Evolutionary conservation across 129 eudicot genomes (phyloP).

Genomic region (Flaveria ramosissima): DNA sequence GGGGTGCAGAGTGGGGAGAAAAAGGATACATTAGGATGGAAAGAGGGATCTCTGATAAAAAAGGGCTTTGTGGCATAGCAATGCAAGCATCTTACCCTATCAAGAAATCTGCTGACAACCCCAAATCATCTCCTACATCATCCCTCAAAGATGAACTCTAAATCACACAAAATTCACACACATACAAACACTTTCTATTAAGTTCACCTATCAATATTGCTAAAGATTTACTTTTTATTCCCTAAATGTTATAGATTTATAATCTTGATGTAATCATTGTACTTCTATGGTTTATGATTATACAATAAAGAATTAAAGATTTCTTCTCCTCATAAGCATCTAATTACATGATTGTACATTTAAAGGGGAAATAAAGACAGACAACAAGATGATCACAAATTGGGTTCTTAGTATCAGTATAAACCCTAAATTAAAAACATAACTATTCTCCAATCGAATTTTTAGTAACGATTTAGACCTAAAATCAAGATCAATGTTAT

Average conservation of each 20-base stretch:
- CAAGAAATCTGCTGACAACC: slow-evolving; percentile 44
- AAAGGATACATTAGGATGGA: slow-evolving; percentile 76
- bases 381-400: neutral
- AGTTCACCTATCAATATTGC: slow-evolving; percentile 2
- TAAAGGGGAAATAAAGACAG: no score
- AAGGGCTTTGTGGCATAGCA: slow-evolving; percentile 56
- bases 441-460: slow-evolving; percentile 14
- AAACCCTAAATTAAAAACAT: neutral
- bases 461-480: neutral
- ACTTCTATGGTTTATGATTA: slow-evolving; percentile 30
- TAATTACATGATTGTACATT: no score
- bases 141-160: slow-evolving; percentile 50
- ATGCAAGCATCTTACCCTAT: slow-evolving; percentile 54
- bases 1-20: slow-evolving; percentile 65
- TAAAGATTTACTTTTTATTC: slow-evolving; percentile 14
- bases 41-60: slow-evolving; percentile 41
- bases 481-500: neutral
- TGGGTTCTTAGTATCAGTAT: neutral
- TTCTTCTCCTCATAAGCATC: neutral
- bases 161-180: slow-evolving; percentile 20
- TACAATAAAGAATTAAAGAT: slow-evolving; percentile 32
- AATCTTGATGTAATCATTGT: slow-evolving; percentile 26
- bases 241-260: slow-evolving; percentile 7
- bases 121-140: slow-evolving; percentile 27
- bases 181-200: neutral